Evolutionary conservation across 176 grass and related monocot species (phyloP), one percentile per base, ranked within the genome.

Genomic region (Musa itinerans): DNA sequence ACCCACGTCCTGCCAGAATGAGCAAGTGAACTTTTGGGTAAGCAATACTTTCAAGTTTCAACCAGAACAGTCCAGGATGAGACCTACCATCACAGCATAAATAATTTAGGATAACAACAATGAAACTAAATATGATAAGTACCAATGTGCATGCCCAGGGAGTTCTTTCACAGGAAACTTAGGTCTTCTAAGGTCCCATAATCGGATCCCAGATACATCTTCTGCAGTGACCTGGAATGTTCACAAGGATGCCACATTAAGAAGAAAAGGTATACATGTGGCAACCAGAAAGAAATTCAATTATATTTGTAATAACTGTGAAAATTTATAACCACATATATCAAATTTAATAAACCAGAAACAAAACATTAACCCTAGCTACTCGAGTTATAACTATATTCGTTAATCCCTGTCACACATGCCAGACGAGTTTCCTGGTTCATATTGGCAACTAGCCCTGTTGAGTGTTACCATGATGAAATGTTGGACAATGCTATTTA

Each of bases 111-210:
- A 22, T 0, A 64, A 2, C 9, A 48, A 68, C 23, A 7, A 69
- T 81, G 69, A 21, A 72, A 64, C 34, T 22, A 79, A 29, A 71
- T 15, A 83, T 25, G 80, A 21, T 52, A 8, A 50, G 63, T 91
- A 99, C 95, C 95, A 99, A 88, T 99, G 95, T 69, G 86, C 78
- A 84, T 99, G 95, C 53, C 90, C 90, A 74, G 88, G 81, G 43
- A 99, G 86, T 86, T 91, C 84, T 82, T 94, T 99, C 16, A 87
- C 67, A 83, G 90, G 90, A 94, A 89, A 69, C 73, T 91, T 94
- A 63, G 84, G 71, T 82, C 83, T 94, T 89, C 90, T 94, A 77
- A 99, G 80, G 89, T 99, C 95, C 95, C 95, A 99, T 56, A 99
- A 78, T 9, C 77, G 90, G 78, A 94, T 87, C 78, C 95, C 95